Evolutionary conservation across 192 early-diverging fungal species (phyloP), one percentile per base, ranked within the genome.

Genomic region (Thoreauomyces humboldtii): DNA sequence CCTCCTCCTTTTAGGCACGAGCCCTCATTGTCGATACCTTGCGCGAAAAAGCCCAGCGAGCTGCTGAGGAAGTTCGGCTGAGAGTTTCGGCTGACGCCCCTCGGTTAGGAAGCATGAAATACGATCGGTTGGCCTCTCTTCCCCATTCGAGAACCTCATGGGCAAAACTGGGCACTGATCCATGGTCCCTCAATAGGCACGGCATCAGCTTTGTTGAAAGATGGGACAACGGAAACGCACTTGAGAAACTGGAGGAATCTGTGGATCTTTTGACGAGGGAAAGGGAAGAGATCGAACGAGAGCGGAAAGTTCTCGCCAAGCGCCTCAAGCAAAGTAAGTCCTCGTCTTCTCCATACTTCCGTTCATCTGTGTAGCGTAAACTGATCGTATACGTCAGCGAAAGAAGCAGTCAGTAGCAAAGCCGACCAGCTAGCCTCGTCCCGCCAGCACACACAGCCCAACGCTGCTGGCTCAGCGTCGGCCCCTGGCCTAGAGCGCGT

Each of bases 171-270:
- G n/a, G n/a, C n/a, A n/a, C 25, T 22, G n/a, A 50, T 57, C n/a
- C n/a, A n/a, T n/a, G n/a, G n/a, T n/a, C n/a, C n/a, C n/a, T n/a
- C n/a, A n/a, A n/a, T n/a, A n/a, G n/a, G 29, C 63, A 59, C 35
- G 70, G 70, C 3, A 59, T 71, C 1, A 63, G 56, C 5, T 67
- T 57, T 35, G 55, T 50, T 28, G 70, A 71, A 31, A 29, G 63
- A 21, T 71, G 70, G 70, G 21, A 71, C 45, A 45, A 69, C 7
- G 70, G 70, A n/a, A 67, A 71, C 46, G 53, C 37, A 9, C 46
- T 69, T n/a, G 2, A 33, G 1, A 55, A 63, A 17, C 34, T 44
- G n/a, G n/a, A 63, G 31, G 55, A 71, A 21, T 34, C 65, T 32
- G 17, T 67, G 2, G 15, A 38, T 7, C 29, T 29, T 24, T 61